Base-by-base conservation (phyloP, 2,329 filamentous ascomycete genomes). In the Lachnellula arida region DNA sequence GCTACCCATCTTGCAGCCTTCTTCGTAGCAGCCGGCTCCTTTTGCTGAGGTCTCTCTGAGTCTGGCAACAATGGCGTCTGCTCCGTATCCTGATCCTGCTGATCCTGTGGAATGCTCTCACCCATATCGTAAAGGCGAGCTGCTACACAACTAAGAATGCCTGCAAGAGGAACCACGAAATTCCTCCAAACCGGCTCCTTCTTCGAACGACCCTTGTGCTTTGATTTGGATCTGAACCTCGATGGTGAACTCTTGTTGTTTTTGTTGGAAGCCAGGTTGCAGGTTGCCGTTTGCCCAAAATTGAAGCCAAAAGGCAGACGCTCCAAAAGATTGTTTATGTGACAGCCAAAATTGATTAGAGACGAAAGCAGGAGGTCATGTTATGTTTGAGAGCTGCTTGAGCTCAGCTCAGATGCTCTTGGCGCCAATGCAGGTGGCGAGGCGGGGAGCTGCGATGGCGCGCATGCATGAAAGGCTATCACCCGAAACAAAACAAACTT, bases 61-160 rank as follows among this genome's bases (percentile, higher is more conserved):
- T 54, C 48, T 25, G 60, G 43, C 15, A 68, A 58, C 9, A 68
- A 58, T 9, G 65, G 65, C 19, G 61, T 53, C 28, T 55, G 56
- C 42, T 68, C 64, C 1, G 56, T 49, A 9, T 53, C 57, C 19
- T 52, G 48, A 22, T 53, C 48, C 17, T 49, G 43, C 51, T 49
- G 46, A n/a, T 55, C 34, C 42, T 53, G 54, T 28, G 17, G 46
- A 11, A 51, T 28, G 49, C 47, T 49, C 22, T 49, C 59, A 23
- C 60, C 65, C 60, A 67, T 63, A 53, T 68, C 62, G 55, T 63
- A 60, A 3, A 64, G 43, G 50, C 60, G 54, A 46, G 61, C 57
- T 42, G 60, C 40, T 23, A 66, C 17, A 6, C 39, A 32, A n/a
- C 51, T 63, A 37, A 62, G 54, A 28, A 64, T 32, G 17, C 54